These are phyloP conservation scores for Butyriboletus appendiculatus DNA, from an alignment of 1,284 basidiomycete species.

Conservation along the genomic window DNA sequence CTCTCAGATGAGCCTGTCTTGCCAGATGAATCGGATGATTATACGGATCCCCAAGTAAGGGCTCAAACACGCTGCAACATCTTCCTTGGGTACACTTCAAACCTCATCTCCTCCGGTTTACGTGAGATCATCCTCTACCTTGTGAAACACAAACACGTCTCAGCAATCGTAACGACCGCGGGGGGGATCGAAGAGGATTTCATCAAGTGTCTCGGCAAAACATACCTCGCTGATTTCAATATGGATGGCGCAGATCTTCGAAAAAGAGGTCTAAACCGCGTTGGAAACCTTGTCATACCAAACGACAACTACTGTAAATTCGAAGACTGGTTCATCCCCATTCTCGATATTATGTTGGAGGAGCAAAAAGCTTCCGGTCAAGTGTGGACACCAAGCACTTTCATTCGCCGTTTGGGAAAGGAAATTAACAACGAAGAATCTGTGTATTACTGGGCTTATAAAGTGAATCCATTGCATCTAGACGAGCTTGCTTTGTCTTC, in stretches of 20 bases:
- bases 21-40: slow-evolving; percentile 70
- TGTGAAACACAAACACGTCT: slow-evolving; percentile 91
- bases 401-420: slow-evolving; percentile 90
- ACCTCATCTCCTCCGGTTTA: slow-evolving; percentile 96
- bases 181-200: slow-evolving; percentile 99
- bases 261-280: slow-evolving; percentile 90
- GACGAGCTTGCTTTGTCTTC: slow-evolving; percentile 13
- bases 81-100: slow-evolving; percentile 98
- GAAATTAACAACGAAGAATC: slow-evolving; percentile 98
- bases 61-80: slow-evolving; percentile 78
- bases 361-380: slow-evolving; percentile 80
- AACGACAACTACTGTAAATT: slow-evolving; percentile 99
- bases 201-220: slow-evolving; percentile 97
- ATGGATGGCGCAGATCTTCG: slow-evolving; percentile 90
- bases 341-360: slow-evolving; percentile 87
- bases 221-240: slow-evolving; percentile 93
- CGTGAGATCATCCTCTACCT: slow-evolving; percentile 93
- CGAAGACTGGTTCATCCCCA: slow-evolving; percentile 98
- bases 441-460: slow-evolving; percentile 99
- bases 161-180: slow-evolving; percentile 94
- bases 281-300: slow-evolving; percentile 97
- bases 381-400: slow-evolving; percentile 93
- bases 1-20: slow-evolving; percentile 77
- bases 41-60: slow-evolving; percentile 58
- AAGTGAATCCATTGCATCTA: slow-evolving; percentile 59